A percentile compares a stretch with the other conserved stretches of the same genome.
phyloP scores from a whole-genome alignment of 352 stramenopile genomes.

The Phytophthora brassicae region DNA sequence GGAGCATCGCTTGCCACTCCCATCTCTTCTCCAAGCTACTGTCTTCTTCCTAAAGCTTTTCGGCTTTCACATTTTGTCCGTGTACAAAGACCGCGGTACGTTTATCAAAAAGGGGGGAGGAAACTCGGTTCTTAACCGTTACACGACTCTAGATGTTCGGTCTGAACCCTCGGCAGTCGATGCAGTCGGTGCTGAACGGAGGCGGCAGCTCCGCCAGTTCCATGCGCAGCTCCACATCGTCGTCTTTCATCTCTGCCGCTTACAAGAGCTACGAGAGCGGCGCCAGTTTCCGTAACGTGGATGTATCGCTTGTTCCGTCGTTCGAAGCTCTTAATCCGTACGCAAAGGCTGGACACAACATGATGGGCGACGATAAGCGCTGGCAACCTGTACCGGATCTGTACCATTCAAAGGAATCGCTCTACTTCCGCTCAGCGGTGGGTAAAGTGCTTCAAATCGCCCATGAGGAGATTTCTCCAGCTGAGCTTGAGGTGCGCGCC shows the following conservation, averaged over 20 bases:
- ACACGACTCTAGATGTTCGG: conserved; percentile 42
- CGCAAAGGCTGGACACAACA: conserved; percentile 47
- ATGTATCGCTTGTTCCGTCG: conserved; percentile 55
- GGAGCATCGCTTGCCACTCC: no score
- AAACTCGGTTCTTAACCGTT: neutral
- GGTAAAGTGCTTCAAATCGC: conserved; percentile 74
- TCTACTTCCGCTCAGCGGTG: conserved; percentile 75
- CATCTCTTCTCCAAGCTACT: no score
- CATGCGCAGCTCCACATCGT: conserved; percentile 23
- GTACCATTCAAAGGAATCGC: conserved; percentile 79
- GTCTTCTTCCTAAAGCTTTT: no score
- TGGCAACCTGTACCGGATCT: conserved; percentile 79
- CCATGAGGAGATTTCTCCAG: conserved; percentile 80
- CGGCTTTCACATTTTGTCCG: no score
- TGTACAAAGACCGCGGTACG: neutral
- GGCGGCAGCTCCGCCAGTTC: conserved; percentile 22
- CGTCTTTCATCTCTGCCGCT: conserved; percentile 38
- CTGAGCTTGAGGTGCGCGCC: conserved; percentile 83
- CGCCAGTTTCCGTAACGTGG: conserved; percentile 40
- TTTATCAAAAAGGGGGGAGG: no score
- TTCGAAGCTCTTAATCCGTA: conserved; percentile 81
- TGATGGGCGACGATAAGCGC: conserved; percentile 54
- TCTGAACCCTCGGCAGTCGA: conserved; percentile 40
- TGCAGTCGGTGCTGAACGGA: conserved; percentile 37
- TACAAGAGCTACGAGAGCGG: conserved; percentile 42